phyloP scores from a whole-genome alignment of 768 basidiomycete genomes.

The Saitozyma sp. region DNA sequence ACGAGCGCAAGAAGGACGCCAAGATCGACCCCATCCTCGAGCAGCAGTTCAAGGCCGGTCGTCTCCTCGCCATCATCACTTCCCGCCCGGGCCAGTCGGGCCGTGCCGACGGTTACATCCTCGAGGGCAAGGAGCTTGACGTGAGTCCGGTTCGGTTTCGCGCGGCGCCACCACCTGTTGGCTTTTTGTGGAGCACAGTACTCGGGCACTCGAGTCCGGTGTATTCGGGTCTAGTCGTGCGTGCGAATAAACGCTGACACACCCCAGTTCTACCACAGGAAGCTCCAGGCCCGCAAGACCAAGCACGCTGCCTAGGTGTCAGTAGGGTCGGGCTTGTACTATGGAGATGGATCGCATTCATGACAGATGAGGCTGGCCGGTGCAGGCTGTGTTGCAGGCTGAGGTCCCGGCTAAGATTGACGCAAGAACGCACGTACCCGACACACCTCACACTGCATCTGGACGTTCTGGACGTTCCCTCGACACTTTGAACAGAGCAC shows the following conservation, averaged over 20 bases:
- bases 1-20: slow-evolving; percentile 89
- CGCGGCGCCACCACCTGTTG: too few species aligned
- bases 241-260: slow-evolving; percentile 13
- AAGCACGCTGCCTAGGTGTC: slow-evolving; percentile 68
- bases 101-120: slow-evolving; percentile 92
- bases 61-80: slow-evolving; percentile 88
- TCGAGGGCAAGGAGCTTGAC: slow-evolving; percentile 98
- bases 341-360: slow-evolving; percentile 17
- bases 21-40: slow-evolving; percentile 90
- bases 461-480: too few species aligned
- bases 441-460: too few species aligned
- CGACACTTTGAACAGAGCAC: too few species aligned
- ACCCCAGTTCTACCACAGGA: slow-evolving; percentile 85
- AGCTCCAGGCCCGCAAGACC: slow-evolving; percentile 89
- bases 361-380: background rate
- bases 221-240: slow-evolving; percentile 7
- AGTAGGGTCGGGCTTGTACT: slow-evolving; percentile 12
- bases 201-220: too few species aligned
- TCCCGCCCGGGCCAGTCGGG: slow-evolving; percentile 97
- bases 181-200: too few species aligned
- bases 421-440: background rate
- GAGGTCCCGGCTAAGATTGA: background rate
- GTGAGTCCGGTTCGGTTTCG: slow-evolving; percentile 54
- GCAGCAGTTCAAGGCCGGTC: slow-evolving; percentile 86
- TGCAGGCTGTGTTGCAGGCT: background rate